Base-by-base conservation (phyloP, 345 rosid genomes). In the Citrus cavaleriei region DNA sequence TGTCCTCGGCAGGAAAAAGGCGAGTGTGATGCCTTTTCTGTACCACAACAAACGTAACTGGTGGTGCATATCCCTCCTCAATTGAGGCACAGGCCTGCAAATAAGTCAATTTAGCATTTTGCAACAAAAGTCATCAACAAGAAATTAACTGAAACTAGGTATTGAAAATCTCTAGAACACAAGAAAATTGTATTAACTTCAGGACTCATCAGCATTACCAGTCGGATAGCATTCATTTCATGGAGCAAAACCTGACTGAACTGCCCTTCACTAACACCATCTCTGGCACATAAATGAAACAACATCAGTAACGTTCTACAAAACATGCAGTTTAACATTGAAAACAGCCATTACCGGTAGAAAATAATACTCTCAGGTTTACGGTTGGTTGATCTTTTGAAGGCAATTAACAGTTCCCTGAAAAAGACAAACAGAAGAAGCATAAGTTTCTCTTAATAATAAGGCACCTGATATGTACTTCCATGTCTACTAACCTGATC, bases 1-100 rank as follows among this genome's bases (percentile, higher is more conserved):
- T 64, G 16, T 90, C 84, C 6, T 90, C 80, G 27, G 78, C 82
- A 27, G 98, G 93, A 69, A 92, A 93, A 32, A 95, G 73, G 32
- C 97, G 93, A 0, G 97, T 95, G 70, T 93, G 97, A 66, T 92
- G 98, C 81, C 95, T 81, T 75, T 95, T 93, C 75, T 92, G 97
- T 27, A 95, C 98, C 9, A 91, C 90, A 10, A 93, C 84, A 64
- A 93, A 92, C 1, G 99, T 92, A 30, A 95, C 79, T 1, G 21
- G 92, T 1, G 98, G 98, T 10, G 58, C 4, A 79, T 92, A 93
- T 0, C 78, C 80, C 2, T 79, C 85, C 81, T 93, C 59, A 5
- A 95, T 82, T 1, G 98, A 87, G 61, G 7, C 4, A 78, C 96
- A 92, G 1, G 99, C 99, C 94, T 92, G 77, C 5, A 81, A 71